phyloP scores from a whole-genome alignment of 495 filamentous ascomycete species.

The Aspergillus hancockii region DNA sequence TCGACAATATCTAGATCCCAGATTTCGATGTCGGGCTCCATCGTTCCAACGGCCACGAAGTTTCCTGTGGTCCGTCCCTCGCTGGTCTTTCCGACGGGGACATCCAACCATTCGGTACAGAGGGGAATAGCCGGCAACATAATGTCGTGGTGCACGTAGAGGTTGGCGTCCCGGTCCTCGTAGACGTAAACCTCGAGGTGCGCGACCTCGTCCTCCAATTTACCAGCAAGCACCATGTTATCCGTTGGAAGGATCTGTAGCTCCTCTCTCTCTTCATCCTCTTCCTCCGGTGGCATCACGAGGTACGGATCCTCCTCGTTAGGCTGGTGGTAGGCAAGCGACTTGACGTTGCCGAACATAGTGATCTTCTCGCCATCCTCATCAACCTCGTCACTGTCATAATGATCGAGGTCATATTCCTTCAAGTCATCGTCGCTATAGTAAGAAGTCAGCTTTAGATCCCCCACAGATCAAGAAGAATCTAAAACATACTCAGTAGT shows the following conservation, averaged over 20 bases:
- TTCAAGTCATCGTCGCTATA: slow-evolving; percentile 77
- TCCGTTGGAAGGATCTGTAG: slow-evolving; percentile 90
- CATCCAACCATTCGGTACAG: slow-evolving; percentile 91
- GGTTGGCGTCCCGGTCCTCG: slow-evolving; percentile 88
- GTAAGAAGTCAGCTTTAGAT: background rate
- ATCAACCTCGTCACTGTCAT: slow-evolving; percentile 77
- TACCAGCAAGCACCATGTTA: slow-evolving; percentile 86
- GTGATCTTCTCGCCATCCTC: slow-evolving; percentile 70
- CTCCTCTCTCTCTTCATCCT: slow-evolving; percentile 90
- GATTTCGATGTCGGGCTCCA: slow-evolving; percentile 97
- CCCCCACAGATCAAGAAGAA: background rate
- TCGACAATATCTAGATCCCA: slow-evolving; percentile 97
- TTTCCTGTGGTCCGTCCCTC: slow-evolving; percentile 65
- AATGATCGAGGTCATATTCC: slow-evolving; percentile 94
- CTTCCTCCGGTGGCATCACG: slow-evolving; percentile 71
- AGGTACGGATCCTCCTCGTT: slow-evolving; percentile 97
- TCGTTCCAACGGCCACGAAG: slow-evolving; percentile 92
- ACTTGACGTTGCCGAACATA: slow-evolving; percentile 95
- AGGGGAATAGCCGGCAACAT: slow-evolving; percentile 98
- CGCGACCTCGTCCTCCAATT: slow-evolving; percentile 94
- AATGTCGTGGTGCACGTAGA: slow-evolving; percentile 99
- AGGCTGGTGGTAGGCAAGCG: slow-evolving; percentile 87
- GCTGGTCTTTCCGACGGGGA: slow-evolving; percentile 71
- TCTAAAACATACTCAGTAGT: slow-evolving; percentile 21
- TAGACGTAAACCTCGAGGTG: slow-evolving; percentile 98